A percentile compares a stretch with the other conserved stretches of the same genome.
Evolutionary conservation across 345 rosid species (phyloP).

Genomic region (Lepidium didymum): DNA sequence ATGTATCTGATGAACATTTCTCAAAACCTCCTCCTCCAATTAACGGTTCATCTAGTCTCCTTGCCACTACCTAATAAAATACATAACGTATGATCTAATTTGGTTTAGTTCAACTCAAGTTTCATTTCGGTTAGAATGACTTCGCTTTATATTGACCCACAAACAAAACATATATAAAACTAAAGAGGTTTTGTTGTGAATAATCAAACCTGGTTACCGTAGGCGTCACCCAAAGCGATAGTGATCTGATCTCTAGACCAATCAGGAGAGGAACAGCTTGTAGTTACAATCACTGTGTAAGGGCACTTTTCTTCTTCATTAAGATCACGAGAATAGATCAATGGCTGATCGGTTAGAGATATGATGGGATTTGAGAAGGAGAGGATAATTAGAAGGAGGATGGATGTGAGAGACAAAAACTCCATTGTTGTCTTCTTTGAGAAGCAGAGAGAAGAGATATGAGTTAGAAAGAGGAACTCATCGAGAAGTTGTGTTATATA

Average conservation of each 20-base stretch:
- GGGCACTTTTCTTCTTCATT: slow-evolving; percentile 17
- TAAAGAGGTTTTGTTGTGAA: not conserved
- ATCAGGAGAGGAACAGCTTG: slow-evolving; percentile 23
- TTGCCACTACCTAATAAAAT: not conserved
- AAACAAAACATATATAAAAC: not conserved
- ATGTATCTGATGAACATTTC: slow-evolving; percentile 58
- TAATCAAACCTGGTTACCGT: slow-evolving; percentile 15
- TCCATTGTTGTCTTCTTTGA: not conserved
- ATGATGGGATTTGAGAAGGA: not conserved
- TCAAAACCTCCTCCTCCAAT: slow-evolving; percentile 15
- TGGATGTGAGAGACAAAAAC: not conserved
- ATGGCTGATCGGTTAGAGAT: not conserved
- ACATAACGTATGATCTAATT: not conserved
- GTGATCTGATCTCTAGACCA: slow-evolving; percentile 16
- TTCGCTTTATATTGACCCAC: not conserved
- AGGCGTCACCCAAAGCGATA: slow-evolving; percentile 11
- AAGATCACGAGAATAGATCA: slow-evolving; percentile 7
- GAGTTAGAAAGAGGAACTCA: not conserved
- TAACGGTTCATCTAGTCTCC: slow-evolving; percentile 14
- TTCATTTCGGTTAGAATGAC: not conserved
- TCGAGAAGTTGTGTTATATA: slow-evolving; percentile 3
- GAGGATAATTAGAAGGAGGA: not conserved
- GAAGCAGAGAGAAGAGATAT: not conserved
- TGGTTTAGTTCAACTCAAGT: not conserved
- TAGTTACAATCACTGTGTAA: slow-evolving; percentile 20